Evolutionary conservation across 257 asterid genomes (phyloP).

Genomic region (Solanum neorickii): DNA sequence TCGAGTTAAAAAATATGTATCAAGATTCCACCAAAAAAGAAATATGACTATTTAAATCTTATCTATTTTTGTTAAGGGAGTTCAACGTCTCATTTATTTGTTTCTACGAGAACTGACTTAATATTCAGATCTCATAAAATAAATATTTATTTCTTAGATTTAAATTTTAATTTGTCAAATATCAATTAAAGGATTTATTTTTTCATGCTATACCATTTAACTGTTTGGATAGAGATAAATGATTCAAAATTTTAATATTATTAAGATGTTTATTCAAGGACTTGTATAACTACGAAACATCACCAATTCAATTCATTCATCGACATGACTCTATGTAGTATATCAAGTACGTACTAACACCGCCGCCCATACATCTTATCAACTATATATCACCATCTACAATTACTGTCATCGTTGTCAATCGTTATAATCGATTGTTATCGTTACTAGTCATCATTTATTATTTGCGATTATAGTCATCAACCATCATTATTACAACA

Average conservation of each 20-base stretch:
- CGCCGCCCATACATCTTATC: not conserved
- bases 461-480: not conserved
- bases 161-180: not conserved
- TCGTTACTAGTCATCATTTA: not conserved
- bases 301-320: not conserved
- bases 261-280: not conserved
- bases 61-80: not conserved
- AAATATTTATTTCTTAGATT: not conserved
- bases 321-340: not conserved
- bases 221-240: not conserved
- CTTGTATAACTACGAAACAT: not conserved
- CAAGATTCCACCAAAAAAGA: not conserved
- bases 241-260: not conserved
- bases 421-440: not conserved
- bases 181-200: not conserved
- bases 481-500: not conserved
- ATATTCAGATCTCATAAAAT: not conserved
- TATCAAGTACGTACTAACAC: not conserved
- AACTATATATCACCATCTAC: not conserved
- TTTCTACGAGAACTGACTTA: not conserved
- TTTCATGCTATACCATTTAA: not conserved
- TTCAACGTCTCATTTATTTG: not conserved
- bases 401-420: not conserved
- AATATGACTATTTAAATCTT: not conserved
- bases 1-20: not conserved